Percentiles rank a stretch among this genome's conserved stretches.
phyloP scores from a whole-genome alignment of 129 eudicot genomes.

The Tanacetum coccineum region DNA sequence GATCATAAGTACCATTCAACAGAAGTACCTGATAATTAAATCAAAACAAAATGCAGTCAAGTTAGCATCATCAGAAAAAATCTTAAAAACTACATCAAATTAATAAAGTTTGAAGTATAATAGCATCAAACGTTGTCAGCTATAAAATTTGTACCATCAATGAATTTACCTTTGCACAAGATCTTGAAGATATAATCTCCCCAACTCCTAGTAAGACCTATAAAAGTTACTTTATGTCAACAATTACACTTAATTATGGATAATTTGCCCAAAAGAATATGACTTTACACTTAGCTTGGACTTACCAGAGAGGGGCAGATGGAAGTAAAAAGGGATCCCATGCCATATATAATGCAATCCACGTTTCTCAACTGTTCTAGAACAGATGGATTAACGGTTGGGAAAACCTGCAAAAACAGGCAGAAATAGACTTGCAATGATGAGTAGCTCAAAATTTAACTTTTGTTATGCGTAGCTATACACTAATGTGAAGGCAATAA shows the following conservation, averaged over 20 bases:
- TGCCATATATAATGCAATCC: constrained; percentile 87
- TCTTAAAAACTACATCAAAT: background rate
- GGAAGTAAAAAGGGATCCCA: constrained; percentile 98
- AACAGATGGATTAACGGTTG: constrained; percentile 69
- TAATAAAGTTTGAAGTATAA: background rate
- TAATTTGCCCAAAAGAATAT: no score
- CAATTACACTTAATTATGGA: no score
- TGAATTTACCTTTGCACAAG: constrained; percentile 69
- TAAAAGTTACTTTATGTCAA: background rate
- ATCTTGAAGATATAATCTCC: constrained; percentile 74
- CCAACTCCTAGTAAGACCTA: constrained; percentile 90
- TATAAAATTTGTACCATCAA: no score
- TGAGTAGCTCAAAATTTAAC: no score
- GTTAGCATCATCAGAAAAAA: background rate
- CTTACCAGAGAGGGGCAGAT: constrained; percentile 95
- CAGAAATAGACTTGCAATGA: background rate
- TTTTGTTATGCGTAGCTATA: background rate
- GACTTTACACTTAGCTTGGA: background rate
- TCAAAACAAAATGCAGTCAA: background rate
- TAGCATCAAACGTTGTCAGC: background rate
- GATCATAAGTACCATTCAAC: constrained; percentile 77
- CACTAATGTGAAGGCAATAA: background rate
- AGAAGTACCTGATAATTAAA: constrained; percentile 63
- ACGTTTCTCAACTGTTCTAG: constrained; percentile 65
- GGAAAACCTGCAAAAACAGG: constrained; percentile 99